These are phyloP conservation scores for Oryza officinalis DNA, from an alignment of 176 grass and related monocot species.

Conservation along the genomic window DNA sequence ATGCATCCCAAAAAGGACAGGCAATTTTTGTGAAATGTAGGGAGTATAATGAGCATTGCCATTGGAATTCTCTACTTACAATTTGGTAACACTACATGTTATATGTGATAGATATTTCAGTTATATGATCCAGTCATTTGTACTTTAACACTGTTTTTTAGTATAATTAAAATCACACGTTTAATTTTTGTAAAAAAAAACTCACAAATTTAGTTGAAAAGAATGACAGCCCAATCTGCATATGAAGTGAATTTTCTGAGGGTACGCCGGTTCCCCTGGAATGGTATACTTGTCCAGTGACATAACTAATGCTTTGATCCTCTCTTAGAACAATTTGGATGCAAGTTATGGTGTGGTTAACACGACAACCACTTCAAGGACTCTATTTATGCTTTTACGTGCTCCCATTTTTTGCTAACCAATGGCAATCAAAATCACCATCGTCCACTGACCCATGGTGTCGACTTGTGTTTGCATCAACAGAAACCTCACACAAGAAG, in stretches of 20 bases:
- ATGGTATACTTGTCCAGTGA: background rate
- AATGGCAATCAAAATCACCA: background rate
- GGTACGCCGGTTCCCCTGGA: background rate
- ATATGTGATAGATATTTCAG: background rate
- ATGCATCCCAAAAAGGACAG: background rate
- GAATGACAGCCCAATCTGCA: constrained; percentile 1
- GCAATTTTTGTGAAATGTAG: background rate
- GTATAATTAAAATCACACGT: background rate
- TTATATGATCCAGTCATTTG: background rate
- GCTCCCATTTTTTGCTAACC: background rate
- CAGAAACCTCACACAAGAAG: constrained; percentile 80
- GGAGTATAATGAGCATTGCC: background rate
- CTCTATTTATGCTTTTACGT: constrained; percentile 1
- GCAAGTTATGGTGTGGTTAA: background rate
- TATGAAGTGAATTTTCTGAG: background rate
- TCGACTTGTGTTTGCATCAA: background rate
- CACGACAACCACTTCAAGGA: background rate
- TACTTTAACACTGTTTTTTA: background rate
- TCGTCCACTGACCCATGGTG: constrained; percentile 28
- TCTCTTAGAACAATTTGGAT: constrained; percentile 5
- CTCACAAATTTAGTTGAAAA: background rate
- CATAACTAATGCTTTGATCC: background rate
- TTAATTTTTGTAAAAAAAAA: background rate
- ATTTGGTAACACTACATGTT: background rate
- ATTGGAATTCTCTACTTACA: background rate